Evolutionary conservation across 768 basidiomycete genomes (phyloP), one percentile per base, ranked within the genome.

Genomic region (Tylopilus subfusipes): DNA sequence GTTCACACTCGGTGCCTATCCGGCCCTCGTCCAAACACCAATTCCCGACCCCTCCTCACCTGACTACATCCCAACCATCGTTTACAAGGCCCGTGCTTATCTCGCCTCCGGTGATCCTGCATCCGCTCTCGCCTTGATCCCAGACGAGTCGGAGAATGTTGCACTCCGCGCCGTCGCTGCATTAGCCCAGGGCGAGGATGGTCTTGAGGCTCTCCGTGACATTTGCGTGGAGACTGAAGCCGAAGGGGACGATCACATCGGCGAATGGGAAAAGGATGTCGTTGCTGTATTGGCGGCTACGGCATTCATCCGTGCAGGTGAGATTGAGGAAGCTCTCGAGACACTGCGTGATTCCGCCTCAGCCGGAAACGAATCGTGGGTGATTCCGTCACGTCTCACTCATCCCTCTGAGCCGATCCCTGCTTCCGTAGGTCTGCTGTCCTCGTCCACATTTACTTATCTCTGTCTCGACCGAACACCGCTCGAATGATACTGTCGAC

Each of bases 261-360:
- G 74, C n/a, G 80, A 84, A 21, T 78, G 75, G 54, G 91, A 90
- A 59, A 90, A 84, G 66, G 81, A 83, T 19, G 68, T 84, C 42
- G 91, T 95, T 7, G 78, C 84, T 50, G 89, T 91, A 27, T 72
- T 92, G 19, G 90, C 91, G 29, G 93, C 86, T 19, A 92, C 87
- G 13, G 90, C 92, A 1, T 96, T 96, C 68, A 80, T 85, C 16
- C 75, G 82, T 31, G 90, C 90, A 16, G 88, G 86, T 2, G 94
- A 97, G 72, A 72, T 89, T 12, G 94, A 97, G 70, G 94, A 98
- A 72, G 94, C 93, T 2, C 74, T 97, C 24, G 94, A 96, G 71
- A 94, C 90, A 0, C 77, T 98, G 30, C 85, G 85, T 9, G 81
- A 80, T 40, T 67, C 80, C 8, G 86, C 84, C 45, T 82, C 83